Percentiles rank a stretch among this genome's conserved stretches.
These are phyloP conservation scores for Astrephomene gubernaculifera DNA, from an alignment of 139 green algal genomes.

Conservation along the genomic window DNA sequence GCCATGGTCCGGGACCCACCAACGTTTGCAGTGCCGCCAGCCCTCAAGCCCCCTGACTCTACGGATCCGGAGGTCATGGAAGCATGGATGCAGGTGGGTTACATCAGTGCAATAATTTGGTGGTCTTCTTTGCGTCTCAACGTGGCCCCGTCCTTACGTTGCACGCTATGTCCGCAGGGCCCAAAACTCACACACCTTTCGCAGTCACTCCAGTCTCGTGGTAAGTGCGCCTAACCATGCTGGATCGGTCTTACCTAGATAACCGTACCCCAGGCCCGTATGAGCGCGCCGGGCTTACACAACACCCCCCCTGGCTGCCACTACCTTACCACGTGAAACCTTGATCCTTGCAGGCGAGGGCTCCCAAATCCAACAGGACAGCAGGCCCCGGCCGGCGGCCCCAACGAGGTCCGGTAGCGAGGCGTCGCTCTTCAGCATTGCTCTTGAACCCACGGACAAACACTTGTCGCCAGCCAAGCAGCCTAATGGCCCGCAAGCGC, in stretches of 20 bases:
- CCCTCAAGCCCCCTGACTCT: conserved; percentile 9
- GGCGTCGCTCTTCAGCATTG: conserved; percentile 34
- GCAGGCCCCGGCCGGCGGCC: not conserved
- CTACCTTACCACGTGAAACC: too few species aligned
- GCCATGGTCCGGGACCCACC: not conserved
- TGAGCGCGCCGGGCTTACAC: too few species aligned
- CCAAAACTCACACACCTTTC: conserved; percentile 26
- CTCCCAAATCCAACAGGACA: not conserved
- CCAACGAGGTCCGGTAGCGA: conserved; percentile 2
- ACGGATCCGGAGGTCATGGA: conserved; percentile 13
- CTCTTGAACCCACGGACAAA: not conserved
- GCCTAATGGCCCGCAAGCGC: too few species aligned
- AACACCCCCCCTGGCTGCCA: too few species aligned
- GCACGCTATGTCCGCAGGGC: too few species aligned
- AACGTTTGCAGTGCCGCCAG: not conserved
- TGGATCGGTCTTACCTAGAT: too few species aligned
- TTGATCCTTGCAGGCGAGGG: too few species aligned
- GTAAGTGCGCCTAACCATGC: conserved; percentile 16
- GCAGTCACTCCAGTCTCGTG: not conserved
- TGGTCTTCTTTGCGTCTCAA: not conserved
- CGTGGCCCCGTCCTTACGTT: not conserved
- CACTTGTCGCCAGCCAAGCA: not conserved
- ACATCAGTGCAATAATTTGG: not conserved
- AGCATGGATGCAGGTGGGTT: conserved; percentile 27
- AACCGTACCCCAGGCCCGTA: too few species aligned